phyloP scores from a whole-genome alignment of 768 basidiomycete genomes.

The Naganishia vaughanmartiniae region DNA sequence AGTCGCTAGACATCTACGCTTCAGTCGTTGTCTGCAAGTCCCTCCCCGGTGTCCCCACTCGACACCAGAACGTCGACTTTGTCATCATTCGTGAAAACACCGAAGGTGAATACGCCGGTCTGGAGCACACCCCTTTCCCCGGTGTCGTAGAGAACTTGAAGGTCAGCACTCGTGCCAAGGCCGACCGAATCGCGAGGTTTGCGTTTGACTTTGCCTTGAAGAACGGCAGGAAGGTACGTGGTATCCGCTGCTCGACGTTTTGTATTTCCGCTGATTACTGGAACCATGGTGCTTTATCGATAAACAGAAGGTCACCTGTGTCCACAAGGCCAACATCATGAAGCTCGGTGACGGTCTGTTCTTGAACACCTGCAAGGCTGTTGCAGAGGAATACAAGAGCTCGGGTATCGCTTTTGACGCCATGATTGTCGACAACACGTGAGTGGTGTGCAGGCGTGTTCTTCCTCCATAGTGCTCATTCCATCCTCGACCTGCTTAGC shows the following conservation, averaged over 20 bases:
- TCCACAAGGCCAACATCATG: conserved; percentile 99
- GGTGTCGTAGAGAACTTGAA: conserved; percentile 98
- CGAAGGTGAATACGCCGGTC: conserved; percentile 97
- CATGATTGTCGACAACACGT: conserved; percentile 99
- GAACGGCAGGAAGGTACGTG: conserved; percentile 77
- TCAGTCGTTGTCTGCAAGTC: conserved; percentile 98
- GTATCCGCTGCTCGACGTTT: conserved; percentile 6
- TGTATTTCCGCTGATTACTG: not conserved
- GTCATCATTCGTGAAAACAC: conserved; percentile 99
- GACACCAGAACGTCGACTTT: conserved; percentile 95
- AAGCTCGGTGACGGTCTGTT: conserved; percentile 99
- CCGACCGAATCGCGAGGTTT: conserved; percentile 92
- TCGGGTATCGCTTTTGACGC: conserved; percentile 88
- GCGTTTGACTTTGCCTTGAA: conserved; percentile 98
- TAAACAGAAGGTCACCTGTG: conserved; percentile 91
- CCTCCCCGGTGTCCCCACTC: conserved; percentile 89
- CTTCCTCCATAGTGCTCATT: not conserved
- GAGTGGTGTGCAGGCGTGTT: conserved; percentile 17
- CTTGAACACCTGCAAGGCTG: conserved; percentile 92
- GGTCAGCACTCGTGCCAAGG: conserved; percentile 90
- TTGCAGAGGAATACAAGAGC: conserved; percentile 94
- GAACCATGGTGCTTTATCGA: not conserved
- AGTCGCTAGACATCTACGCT: conserved; percentile 96
- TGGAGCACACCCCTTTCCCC: conserved; percentile 90
- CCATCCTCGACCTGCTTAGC: conserved; percentile 52